Evolutionary conservation across 495 filamentous ascomycete species (phyloP), one percentile per base, ranked within the genome.

Genomic region (Annulohypoxylon maeteangense): DNA sequence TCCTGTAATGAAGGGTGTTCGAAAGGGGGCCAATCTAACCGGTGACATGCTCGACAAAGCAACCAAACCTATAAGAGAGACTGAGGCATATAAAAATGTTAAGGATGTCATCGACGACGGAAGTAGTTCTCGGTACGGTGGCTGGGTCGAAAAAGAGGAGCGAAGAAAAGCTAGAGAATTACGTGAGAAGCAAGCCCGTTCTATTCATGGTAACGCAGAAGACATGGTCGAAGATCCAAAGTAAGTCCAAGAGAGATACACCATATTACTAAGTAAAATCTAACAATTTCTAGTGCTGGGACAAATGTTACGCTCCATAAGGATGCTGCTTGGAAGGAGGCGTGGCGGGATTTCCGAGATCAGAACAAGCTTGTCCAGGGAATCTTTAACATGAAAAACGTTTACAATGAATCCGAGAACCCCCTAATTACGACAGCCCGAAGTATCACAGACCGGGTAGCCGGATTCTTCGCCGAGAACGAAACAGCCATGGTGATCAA

Each of bases 61-160:
- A n/a, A 99, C 95, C 1, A 86, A 93, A 78, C 95, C 95, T 3
- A 91, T 99, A 27, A 88, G 95, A 65, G 89, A 99, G 75, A 98
- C 95, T 5, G 93, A 97, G 77, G 93, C 93, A 4, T 99, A 89
- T 80, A 94, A 96, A 81, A 90, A 90, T 70, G 94, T 99, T 50
- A 97, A 97, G 86, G 87, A 97, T 44, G 93, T 94, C 53, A 95
- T 99, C 71, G 95, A 99, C 80, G 96, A 99, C 79, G 95, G 95
- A 14, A 95, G 93, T 80, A 97, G 93, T 78, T 96, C 93, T 31
- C 87, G 93, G 62, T 99, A 99, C 76, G 95, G 95, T 73, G 95
- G 95, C 6, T 99, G 93, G 92, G 82, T 93, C 32, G 95, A 99
- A 76, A 95, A 95, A 78, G 95, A 98, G 75, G 95, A 99, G 81